A percentile compares a stretch with the other conserved stretches of the same genome.
Evolutionary conservation across 805 yeast species (phyloP).

Genomic region (Cephaloascus fragrans): DNA sequence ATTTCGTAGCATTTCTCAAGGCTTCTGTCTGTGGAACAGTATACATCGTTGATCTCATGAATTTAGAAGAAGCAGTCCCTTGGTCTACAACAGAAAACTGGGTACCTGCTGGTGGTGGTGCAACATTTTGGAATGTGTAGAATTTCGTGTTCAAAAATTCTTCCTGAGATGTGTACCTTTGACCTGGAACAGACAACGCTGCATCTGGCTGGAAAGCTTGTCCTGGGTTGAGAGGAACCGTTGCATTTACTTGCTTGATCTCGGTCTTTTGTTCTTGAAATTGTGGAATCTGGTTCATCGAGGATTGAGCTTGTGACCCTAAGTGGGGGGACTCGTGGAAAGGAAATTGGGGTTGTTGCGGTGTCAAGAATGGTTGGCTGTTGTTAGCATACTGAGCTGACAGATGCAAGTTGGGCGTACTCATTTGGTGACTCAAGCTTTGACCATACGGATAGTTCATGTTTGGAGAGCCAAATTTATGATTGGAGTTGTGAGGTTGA

Average conservation of each 20-base stretch:
- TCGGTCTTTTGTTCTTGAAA: not conserved
- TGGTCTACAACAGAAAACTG: slow-evolving; percentile 67
- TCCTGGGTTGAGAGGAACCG: not conserved
- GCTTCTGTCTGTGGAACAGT: slow-evolving; percentile 70
- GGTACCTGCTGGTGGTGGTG: slow-evolving; percentile 78
- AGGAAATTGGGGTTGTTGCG: not conserved
- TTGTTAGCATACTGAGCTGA: no score
- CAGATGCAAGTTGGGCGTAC: not conserved
- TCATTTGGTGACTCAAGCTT: not conserved
- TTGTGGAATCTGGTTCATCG: not conserved
- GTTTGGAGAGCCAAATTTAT: not conserved
- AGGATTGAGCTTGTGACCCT: not conserved
- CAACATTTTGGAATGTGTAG: slow-evolving; percentile 64
- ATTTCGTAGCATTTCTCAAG: slow-evolving; percentile 53
- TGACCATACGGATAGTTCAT: not conserved
- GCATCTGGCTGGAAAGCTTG: slow-evolving; percentile 3
- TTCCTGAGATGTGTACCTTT: slow-evolving; percentile 13
- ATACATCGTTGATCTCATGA: slow-evolving; percentile 71
- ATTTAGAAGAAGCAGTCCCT: slow-evolving; percentile 75
- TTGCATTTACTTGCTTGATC: not conserved
- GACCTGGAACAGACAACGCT: slow-evolving; percentile 2
- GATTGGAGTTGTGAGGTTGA: not conserved
- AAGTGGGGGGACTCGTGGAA: not conserved
- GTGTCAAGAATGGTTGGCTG: not conserved
- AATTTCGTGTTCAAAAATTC: slow-evolving; percentile 35